A percentile compares a stretch with the other conserved stretches of the same genome.
Evolutionary conservation across 2,329 filamentous ascomycete genomes (phyloP).

Genomic region (Trichoderma arundinaceum): DNA sequence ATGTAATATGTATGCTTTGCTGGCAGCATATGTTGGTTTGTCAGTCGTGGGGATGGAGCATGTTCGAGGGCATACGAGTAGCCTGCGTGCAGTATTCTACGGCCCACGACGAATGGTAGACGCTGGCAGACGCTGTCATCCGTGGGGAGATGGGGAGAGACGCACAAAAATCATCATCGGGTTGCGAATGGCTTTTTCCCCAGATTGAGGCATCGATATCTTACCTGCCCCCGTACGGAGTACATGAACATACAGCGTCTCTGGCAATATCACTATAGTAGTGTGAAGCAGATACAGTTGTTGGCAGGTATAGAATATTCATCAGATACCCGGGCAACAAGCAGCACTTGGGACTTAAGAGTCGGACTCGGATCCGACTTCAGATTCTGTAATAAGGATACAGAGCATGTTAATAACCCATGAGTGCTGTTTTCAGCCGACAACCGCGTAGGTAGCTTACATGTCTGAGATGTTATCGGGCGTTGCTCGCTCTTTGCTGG

Average conservation of each 20-base stretch:
- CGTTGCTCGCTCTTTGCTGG: constrained; percentile 18
- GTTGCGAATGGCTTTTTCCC: constrained; percentile 10
- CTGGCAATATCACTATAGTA: not conserved
- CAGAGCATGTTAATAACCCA: not conserved
- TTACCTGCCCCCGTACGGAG: not conserved
- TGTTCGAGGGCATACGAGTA: too few species aligned
- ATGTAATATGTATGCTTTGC: constrained; percentile 27
- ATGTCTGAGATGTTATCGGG: not conserved
- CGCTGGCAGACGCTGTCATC: constrained; percentile 10
- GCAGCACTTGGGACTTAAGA: not conserved
- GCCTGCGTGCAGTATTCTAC: not conserved
- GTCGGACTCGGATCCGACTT: not conserved
- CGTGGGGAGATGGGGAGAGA: constrained; percentile 1
- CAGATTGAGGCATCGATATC: not conserved
- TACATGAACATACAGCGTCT: not conserved
- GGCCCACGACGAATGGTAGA: not conserved
- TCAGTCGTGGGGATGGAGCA: not conserved
- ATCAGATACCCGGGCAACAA: not conserved
- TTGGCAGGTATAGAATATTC: not conserved
- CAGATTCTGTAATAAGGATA: not conserved
- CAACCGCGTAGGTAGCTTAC: not conserved
- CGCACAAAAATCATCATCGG: constrained; percentile 8
- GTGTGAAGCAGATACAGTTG: not conserved
- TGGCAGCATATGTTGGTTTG: constrained; percentile 22
- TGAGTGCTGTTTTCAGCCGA: not conserved